Base-by-base conservation (phyloP, 768 basidiomycete genomes). In the Auriscalpium orientale region DNA sequence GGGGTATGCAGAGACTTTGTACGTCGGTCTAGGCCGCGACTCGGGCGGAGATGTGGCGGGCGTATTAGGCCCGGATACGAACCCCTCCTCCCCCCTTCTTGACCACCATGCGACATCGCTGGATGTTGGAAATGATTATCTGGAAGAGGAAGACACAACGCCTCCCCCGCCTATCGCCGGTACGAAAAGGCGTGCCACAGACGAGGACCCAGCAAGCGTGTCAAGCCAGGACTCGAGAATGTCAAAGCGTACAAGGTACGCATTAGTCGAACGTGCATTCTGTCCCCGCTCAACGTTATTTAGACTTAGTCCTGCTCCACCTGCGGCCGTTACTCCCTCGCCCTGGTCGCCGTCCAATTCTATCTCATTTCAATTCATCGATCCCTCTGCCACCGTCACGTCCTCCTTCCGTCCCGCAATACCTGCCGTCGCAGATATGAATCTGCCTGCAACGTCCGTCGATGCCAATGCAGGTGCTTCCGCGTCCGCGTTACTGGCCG, bases 161-260 rank as follows among this genome's bases (percentile, higher is more conserved):
- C 57, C 57, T 2, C 58, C 60, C 0, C 57, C 58, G 12, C 13
- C 60, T 12, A 40, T 61, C 5, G 57, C 49, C 18, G 60, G 60
- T 28, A 9, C 18, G 35, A 61, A 61, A 43, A 54, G 60, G 40
- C 40, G 40, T 18, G 18, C 15, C 4, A 13, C 18, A 15, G 40
- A 40, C 38, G 38, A 43, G 13, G 15, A 15, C 13, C 40, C 40
- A 15, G 18, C 15, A 13, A 43, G 6, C 18, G 15, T 8, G 4
- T 43, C 12, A n/a, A 4, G 18, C 22, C 15, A 15, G 4, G 4
- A 2, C 46, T 16, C 10, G 4, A 12, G n/a, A 12, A 12, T 8
- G 13, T 48, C 46, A 13, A 48, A 48, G 6, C 46, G 46, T 13
- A 18, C 46, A 13, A 13, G 46, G 46, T 48, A 48, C 21, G 46